A percentile compares a stretch with the other conserved stretches of the same genome.
Evolutionary conservation across 2,329 filamentous ascomycete genomes (phyloP).

Genomic region (Neodidymelliopsis sp.): DNA sequence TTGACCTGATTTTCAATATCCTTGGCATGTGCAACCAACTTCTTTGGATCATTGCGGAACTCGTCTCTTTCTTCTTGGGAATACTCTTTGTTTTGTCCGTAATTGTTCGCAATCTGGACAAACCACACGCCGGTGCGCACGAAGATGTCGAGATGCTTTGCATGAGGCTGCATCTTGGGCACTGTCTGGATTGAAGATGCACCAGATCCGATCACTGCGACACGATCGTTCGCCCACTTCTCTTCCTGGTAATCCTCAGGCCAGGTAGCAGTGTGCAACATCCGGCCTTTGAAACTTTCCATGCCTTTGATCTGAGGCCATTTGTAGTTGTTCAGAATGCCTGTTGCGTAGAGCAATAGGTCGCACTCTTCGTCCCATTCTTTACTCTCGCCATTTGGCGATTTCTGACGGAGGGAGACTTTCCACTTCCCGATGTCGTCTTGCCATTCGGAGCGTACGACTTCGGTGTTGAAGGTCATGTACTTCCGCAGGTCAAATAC

Average conservation of each 20-base stretch:
- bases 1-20: constrained; percentile 58
- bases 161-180: constrained; percentile 56
- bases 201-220: constrained; percentile 57
- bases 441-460: constrained; percentile 58
- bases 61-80: constrained; percentile 51
- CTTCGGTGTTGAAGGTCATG: constrained; percentile 61
- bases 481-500: constrained; percentile 60
- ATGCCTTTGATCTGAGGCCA: constrained; percentile 52
- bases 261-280: constrained; percentile 57
- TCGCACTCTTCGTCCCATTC: constrained; percentile 56
- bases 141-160: constrained; percentile 57
- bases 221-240: constrained; percentile 50
- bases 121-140: constrained; percentile 57
- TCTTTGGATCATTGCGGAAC: constrained; percentile 53
- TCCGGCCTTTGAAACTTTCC: constrained; percentile 55
- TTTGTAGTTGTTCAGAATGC: constrained; percentile 52
- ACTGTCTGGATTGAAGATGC: constrained; percentile 57
- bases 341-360: constrained; percentile 54
- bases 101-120: constrained; percentile 56
- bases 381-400: constrained; percentile 39
- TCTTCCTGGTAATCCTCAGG: constrained; percentile 55
- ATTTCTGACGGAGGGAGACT: constrained; percentile 55
- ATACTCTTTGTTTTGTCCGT: constrained; percentile 56
- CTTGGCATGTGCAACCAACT: constrained; percentile 55
- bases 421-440: constrained; percentile 59